Percentiles rank a stretch among this genome's conserved stretches.
These are phyloP conservation scores for Epichloe brachyelytri DNA, from an alignment of 2,329 filamentous ascomycete species.

Conservation along the genomic window DNA sequence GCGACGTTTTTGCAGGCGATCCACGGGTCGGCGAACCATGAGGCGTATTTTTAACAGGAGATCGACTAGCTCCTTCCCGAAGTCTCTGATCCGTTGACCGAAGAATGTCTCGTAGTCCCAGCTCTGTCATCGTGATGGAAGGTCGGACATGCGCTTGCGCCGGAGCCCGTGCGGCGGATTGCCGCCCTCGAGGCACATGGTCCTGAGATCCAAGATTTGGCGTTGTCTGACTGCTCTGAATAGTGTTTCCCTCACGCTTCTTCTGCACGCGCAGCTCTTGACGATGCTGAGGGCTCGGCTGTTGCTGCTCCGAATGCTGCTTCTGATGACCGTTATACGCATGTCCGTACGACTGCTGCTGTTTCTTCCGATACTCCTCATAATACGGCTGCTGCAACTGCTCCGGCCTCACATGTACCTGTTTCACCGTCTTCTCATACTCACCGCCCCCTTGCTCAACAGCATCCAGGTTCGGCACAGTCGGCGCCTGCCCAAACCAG, in stretches of 20 bases:
- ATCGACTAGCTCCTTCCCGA: conserved; percentile 22
- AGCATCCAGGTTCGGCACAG: conserved; percentile 22
- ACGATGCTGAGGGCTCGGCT: conserved; percentile 3
- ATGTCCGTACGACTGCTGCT: background rate
- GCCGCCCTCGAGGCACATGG: conserved; percentile 6
- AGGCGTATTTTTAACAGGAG: conserved; percentile 16
- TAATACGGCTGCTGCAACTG: conserved; percentile 2
- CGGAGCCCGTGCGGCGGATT: conserved; percentile 1
- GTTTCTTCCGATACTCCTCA: conserved; percentile 5
- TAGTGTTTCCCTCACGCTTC: background rate
- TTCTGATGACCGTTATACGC: background rate
- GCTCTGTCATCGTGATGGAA: conserved; percentile 27
- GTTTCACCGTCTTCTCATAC: conserved; percentile 1
- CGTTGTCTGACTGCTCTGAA: conserved; percentile 10
- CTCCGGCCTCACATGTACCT: conserved; percentile 2
- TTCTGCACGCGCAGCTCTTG: conserved; percentile 11
- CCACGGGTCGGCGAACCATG: conserved; percentile 8
- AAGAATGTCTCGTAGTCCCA: conserved; percentile 37
- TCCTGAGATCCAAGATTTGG: conserved; percentile 10
- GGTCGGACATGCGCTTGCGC: conserved; percentile 11
- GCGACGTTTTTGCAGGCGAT: conserved; percentile 14
- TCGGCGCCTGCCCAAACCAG: conserved; percentile 22
- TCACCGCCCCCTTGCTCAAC: conserved; percentile 11
- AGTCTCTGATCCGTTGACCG: conserved; percentile 39
- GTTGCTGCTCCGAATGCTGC: background rate